These are phyloP conservation scores for Cerrena zonata DNA, from an alignment of 1,284 basidiomycete genomes.

Conservation along the genomic window DNA sequence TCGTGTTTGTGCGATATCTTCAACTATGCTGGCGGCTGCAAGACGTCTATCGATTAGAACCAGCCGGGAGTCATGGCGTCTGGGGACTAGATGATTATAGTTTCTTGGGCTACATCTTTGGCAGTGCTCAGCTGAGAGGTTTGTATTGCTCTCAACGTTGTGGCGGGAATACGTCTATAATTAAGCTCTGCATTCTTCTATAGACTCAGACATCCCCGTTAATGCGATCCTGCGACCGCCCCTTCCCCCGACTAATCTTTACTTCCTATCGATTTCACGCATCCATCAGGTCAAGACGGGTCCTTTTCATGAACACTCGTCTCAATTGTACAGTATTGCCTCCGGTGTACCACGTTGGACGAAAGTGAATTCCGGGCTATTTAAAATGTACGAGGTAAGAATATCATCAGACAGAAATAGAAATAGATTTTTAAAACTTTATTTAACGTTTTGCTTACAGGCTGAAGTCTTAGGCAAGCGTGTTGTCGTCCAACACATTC, in stretches of 20 bases:
- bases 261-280: conserved; percentile 76
- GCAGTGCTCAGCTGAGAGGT: conserved; percentile 85
- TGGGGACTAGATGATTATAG: conserved; percentile 96
- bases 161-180: not conserved
- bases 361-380: conserved; percentile 84
- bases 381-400: conserved; percentile 90
- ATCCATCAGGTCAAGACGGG: conserved; percentile 79
- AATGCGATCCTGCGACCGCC: conserved; percentile 49
- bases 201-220: conserved; percentile 55
- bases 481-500: conserved; percentile 95
- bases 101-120: conserved; percentile 89
- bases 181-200: too few species aligned
- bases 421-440: not conserved
- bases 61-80: conserved; percentile 94
- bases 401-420: not conserved
- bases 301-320: conserved; percentile 89
- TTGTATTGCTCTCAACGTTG: conserved; percentile 13
- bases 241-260: conserved; percentile 62
- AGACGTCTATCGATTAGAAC: conserved; percentile 86
- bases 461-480: conserved; percentile 91
- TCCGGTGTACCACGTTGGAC: conserved; percentile 80
- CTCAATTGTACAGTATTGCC: conserved; percentile 83
- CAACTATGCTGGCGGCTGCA: conserved; percentile 82
- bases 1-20: conserved; percentile 72
- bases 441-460: conserved; percentile 29